Conservation (phyloP, 225 moss, liverwort and hornwort genomes). For the Sphagnum contortum region DNA sequence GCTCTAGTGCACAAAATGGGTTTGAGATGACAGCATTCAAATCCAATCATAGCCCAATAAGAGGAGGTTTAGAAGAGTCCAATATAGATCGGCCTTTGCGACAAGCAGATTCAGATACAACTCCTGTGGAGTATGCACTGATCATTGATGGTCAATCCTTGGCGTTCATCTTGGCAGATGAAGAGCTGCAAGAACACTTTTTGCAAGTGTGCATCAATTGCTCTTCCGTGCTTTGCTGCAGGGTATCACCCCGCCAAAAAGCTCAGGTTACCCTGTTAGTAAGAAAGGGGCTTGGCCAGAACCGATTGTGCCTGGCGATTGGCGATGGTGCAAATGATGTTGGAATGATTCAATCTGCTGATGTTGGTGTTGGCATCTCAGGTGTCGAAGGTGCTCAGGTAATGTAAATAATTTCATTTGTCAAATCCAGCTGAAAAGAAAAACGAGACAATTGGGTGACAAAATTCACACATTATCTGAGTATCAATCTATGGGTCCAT, state of each 20-base stretch:
- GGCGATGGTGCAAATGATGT: constrained; percentile 81
- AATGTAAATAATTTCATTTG: neutral
- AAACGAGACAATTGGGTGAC: neutral
- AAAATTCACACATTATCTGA: no score
- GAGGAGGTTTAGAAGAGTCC: constrained; percentile 1
- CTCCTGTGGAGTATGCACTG: constrained; percentile 17
- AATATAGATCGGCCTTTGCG: neutral
- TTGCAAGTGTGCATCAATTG: constrained; percentile 51
- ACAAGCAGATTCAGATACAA: neutral
- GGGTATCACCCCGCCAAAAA: constrained; percentile 69
- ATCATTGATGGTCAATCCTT: constrained; percentile 66
- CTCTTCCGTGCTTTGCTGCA: constrained; percentile 61
- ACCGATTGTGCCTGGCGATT: constrained; percentile 52
- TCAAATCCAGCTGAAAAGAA: neutral
- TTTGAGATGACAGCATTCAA: constrained; percentile 26
- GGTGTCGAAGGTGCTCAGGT: constrained; percentile 82
- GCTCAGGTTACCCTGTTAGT: constrained; percentile 64
- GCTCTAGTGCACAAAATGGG: neutral
- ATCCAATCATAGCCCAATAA: constrained; percentile 10
- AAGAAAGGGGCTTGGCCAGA: constrained; percentile 46
- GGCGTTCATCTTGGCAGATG: constrained; percentile 35
- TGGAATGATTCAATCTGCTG: constrained; percentile 78
- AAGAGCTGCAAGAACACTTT: constrained; percentile 40
- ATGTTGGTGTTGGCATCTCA: constrained; percentile 64
- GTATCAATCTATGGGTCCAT: no score